Evolutionary conservation across 2,329 filamentous ascomycete species (phyloP), one percentile per base, ranked within the genome.

Genomic region (Fusarium duplospermum): DNA sequence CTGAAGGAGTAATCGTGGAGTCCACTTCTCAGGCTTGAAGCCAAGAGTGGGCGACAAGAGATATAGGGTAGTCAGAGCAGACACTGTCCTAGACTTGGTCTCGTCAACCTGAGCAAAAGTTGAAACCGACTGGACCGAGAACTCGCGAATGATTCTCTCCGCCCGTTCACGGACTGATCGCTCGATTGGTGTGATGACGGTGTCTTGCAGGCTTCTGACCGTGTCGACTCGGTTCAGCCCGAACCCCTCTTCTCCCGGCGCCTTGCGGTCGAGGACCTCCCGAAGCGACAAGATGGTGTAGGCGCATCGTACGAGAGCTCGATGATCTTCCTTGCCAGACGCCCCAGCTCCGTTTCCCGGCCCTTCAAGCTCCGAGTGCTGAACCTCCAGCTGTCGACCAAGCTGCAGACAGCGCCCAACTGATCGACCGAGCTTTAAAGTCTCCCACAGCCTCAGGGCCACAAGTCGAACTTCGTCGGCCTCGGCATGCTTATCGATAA

Each of bases 361-460:
- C 9, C 58, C 38, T 20, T 78, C 71, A 62, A 86, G 85, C 81
- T 97, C 95, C 0, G 89, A 86, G 79, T 97, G 89, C 81, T 97
- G 93, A n/a, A 93, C 89, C 81, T 98, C 94, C 13, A 99, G 88
- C 84, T 97, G 94, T 52, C 95, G 87, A 0, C 94, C 95, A 4
- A 98, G 86, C 78, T 93, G 92, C 47, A 98, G 86, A 79, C 93
- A 95, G 61, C 96, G 88, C 50, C 90, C 91, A 14, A 97, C 93
- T 0, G 92, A 90, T 50, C 95, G 87, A 2, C 93, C 93, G 3
- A 98, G 86, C 69, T 91, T 89, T 70, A 98, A 87, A 0, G 95
- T 94, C 78, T 94, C 90, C 88, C 94, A 94, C 31, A 98, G 88
- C 13, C 95, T 89, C 77, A 93, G 90, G 1, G 94, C 93, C 13